Base-by-base conservation (phyloP, 1,284 basidiomycete species). In the Peniophora sp. region DNA sequence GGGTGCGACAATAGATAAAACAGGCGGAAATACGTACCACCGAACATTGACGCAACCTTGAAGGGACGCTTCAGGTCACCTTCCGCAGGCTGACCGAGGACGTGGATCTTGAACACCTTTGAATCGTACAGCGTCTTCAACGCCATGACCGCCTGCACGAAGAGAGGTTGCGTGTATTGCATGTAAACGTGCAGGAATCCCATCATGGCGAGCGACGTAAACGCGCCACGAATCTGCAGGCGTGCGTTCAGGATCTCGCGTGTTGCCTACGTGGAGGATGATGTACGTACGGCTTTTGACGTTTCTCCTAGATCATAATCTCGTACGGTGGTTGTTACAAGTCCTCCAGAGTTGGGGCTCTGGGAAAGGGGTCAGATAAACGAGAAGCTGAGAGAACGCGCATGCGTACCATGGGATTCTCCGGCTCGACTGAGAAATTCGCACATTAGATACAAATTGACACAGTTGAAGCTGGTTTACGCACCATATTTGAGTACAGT, bases 11-110 rank as follows among this genome's bases (percentile, higher is more conserved):
- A n/a, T 14, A 22, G 8, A 20, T 3, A 22, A 25, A 16, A 6
- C 5, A 45, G 8, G 23, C 23, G 23, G 22, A 8, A n/a, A 23
- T 19, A 71, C 79, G 61, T 65, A 83, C 78, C 73, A 61, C 85
- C 87, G 56, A 92, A 86, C 69, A 89, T 74, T 54, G 83, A 75
- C 9, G 61, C 61, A 25, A 76, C 72, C 70, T 92, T 93, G 81
- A 96, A 97, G 1, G 95, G 95, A 58, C 95, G 77, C 72, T 93
- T 85, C 56, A 97, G 77, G 59, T 95, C 92, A 38, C 92, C 95
- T 36, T 85, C 85, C 1, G 93, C 83, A 25, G 79, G 71, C 65
- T 85, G 78, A 48, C 87, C 87, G 34, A 90, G 69, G 53, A 96
- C 51, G 71, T 94, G 83, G 54, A 96, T 83, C 46, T 82, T 75